A percentile compares a stretch with the other conserved stretches of the same genome.
Conservation (phyloP, 768 basidiomycete genomes). For the Termitomyces eurrhizus region DNA sequence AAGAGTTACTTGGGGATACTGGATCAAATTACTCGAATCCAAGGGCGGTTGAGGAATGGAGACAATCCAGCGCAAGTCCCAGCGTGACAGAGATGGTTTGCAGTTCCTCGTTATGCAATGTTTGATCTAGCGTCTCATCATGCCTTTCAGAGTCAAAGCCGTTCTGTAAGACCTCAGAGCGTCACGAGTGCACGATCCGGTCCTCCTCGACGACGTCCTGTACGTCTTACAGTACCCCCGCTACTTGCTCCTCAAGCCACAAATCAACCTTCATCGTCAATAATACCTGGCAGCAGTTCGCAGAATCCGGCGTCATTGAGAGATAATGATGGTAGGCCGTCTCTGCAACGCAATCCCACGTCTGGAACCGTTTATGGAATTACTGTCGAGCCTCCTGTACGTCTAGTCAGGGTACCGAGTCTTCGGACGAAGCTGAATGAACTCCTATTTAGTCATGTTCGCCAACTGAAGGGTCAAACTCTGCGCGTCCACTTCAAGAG, state of each 20-base stretch:
- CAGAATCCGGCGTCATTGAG: neutral
- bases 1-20: constrained; percentile 2
- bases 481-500: constrained; percentile 6
- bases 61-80: constrained; percentile 13
- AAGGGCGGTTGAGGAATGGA: constrained; percentile 17
- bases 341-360: constrained; percentile 2
- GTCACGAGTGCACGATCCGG: neutral
- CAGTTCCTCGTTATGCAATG: neutral
- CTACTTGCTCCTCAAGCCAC: constrained; percentile 11
- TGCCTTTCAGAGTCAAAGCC: neutral
- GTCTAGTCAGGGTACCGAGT: neutral
- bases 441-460: constrained; percentile 14
- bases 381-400: constrained; percentile 19
- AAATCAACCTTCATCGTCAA: neutral
- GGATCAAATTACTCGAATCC: constrained; percentile 13
- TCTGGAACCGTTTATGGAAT: constrained; percentile 16
- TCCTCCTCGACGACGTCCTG: constrained; percentile 15
- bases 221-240: constrained; percentile 18
- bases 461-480: constrained; percentile 15
- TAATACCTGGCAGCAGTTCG: neutral
- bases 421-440: neutral
- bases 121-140: neutral
- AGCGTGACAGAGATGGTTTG: constrained; percentile 12
- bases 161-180: neutral
- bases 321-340: neutral